phyloP scores from a whole-genome alignment of 2,329 filamentous ascomycete genomes.

The Arachnopeziza araneosa region DNA sequence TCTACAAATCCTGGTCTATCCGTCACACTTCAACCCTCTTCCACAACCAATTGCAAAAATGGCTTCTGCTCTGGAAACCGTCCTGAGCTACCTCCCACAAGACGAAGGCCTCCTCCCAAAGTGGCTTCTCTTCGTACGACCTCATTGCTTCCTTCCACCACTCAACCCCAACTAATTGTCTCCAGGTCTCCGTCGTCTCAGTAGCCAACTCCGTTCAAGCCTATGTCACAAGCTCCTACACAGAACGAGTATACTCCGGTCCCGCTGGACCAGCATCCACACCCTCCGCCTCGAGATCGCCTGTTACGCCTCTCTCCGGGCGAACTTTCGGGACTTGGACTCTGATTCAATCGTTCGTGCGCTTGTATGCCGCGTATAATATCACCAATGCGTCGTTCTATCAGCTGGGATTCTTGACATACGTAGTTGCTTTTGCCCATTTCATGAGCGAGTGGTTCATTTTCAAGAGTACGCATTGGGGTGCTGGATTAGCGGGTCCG shows the following conservation, averaged over 20 bases:
- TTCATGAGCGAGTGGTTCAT: slow-evolving; percentile 69
- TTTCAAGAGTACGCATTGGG: slow-evolving; percentile 69
- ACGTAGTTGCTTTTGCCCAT: slow-evolving; percentile 51
- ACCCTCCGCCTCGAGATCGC: slow-evolving; percentile 47
- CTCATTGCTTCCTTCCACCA: background rate
- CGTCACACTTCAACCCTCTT: background rate
- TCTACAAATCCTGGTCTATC: background rate
- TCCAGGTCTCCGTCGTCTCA: slow-evolving; percentile 74
- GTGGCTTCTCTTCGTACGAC: slow-evolving; percentile 58
- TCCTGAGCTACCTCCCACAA: slow-evolving; percentile 26
- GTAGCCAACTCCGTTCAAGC: slow-evolving; percentile 81
- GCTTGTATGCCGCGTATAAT: slow-evolving; percentile 64
- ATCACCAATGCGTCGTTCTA: slow-evolving; percentile 54
- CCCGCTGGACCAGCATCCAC: slow-evolving; percentile 22
- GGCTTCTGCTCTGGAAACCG: slow-evolving; percentile 11
- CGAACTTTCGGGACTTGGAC: slow-evolving; percentile 7
- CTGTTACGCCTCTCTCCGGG: slow-evolving; percentile 47
- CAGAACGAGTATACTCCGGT: slow-evolving; percentile 79
- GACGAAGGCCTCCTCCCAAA: slow-evolving; percentile 50
- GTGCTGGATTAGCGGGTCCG: slow-evolving; percentile 49
- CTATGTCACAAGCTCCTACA: slow-evolving; percentile 74
- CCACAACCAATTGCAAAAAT: background rate
- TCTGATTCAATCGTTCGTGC: slow-evolving; percentile 44
- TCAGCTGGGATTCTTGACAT: slow-evolving; percentile 59
- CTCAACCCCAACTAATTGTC: background rate